A percentile compares a stretch with the other conserved stretches of the same genome.
These are phyloP conservation scores for Hypoxylon sp. DNA, from an alignment of 2,329 filamentous ascomycete species.

Conservation along the genomic window DNA sequence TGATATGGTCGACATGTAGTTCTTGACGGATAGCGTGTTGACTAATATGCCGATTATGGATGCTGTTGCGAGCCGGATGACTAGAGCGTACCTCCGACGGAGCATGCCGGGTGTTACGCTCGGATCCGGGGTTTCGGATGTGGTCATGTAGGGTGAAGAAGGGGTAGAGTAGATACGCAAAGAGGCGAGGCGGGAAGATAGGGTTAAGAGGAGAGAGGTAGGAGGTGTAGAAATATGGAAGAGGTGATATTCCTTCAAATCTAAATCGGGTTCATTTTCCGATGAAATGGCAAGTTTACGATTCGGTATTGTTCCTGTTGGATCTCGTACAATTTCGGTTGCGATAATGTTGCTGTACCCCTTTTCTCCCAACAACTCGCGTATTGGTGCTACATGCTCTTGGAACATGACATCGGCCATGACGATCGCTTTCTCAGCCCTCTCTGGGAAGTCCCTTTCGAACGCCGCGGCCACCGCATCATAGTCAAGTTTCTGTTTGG, in stretches of 20 bases:
- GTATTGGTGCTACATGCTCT: constrained; percentile 74
- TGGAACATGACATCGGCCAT: constrained; percentile 93
- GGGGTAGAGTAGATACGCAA: constrained; percentile 81
- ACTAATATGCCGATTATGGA: constrained; percentile 93
- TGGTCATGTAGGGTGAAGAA: constrained; percentile 57
- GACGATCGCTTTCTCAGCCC: constrained; percentile 74
- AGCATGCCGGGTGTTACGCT: constrained; percentile 67
- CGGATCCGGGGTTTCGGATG: constrained; percentile 56
- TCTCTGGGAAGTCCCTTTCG: constrained; percentile 73
- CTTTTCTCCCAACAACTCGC: constrained; percentile 62
- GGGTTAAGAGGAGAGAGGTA: constrained; percentile 84
- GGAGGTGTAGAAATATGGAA: constrained; percentile 89
- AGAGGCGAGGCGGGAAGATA: constrained; percentile 82
- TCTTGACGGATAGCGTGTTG: constrained; percentile 92
- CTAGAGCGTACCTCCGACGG: constrained; percentile 86
- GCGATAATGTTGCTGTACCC: constrained; percentile 79
- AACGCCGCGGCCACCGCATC: constrained; percentile 71
- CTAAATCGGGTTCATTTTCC: constrained; percentile 42
- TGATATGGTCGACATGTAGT: constrained; percentile 85
- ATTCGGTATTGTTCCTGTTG: constrained; percentile 85
- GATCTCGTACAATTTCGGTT: constrained; percentile 81
- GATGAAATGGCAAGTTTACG: constrained; percentile 66
- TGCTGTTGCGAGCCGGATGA: constrained; percentile 82
- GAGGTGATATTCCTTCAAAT: constrained; percentile 75
- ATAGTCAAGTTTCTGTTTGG: constrained; percentile 74